Base-by-base conservation (phyloP, 345 rosid genomes). In the Carallia brachiata region DNA sequence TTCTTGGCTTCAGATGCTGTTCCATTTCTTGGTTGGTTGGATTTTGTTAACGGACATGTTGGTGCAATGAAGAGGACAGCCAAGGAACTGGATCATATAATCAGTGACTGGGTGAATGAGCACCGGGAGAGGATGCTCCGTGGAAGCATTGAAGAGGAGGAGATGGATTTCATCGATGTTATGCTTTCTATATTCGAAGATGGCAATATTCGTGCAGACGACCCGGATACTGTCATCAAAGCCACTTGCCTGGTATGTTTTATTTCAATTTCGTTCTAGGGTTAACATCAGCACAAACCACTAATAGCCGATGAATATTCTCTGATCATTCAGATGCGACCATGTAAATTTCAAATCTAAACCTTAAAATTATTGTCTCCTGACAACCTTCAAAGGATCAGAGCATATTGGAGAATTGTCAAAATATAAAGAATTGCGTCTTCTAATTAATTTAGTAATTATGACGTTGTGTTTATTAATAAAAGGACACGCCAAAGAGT, bases 51-150 rank as follows among this genome's bases (percentile, higher is more conserved):
- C 47, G 82, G 82, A 59, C 62, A 67, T 36, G 57, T 55, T 17
- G 61, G 68, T 27, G 37, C 70, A 54, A 81, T 78, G 84, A 75
- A 75, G 68, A 73, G 61, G 72, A 70, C 70, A 18, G 76, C 84
- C 17, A 58, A 36, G 57, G 85, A 86, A 12, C 13, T 86, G 61
- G 90, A 84, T 69, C 39, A 47, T 31, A 67, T 80, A 15, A 44
- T 86, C 8, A 78, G 78, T 2, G 79, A 70, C 23, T 82, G 86
- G 88, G 70, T 84, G 18, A 48, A 73, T 2, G 81, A 66, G 52
- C 88, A 83, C 75, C 56, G 78, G 19, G 64, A 55, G 52, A 72
- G 70, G 65, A 73, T 71, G 69, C 36, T 61, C 7, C 18, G 16
- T 44, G 63, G 68, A 40, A 68, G 23, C 8, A 23, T 73, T 18